Percentiles rank a stretch among this genome's conserved stretches.
Conservation (phyloP, 768 basidiomycete genomes). For the Roridomyces roridus region DNA sequence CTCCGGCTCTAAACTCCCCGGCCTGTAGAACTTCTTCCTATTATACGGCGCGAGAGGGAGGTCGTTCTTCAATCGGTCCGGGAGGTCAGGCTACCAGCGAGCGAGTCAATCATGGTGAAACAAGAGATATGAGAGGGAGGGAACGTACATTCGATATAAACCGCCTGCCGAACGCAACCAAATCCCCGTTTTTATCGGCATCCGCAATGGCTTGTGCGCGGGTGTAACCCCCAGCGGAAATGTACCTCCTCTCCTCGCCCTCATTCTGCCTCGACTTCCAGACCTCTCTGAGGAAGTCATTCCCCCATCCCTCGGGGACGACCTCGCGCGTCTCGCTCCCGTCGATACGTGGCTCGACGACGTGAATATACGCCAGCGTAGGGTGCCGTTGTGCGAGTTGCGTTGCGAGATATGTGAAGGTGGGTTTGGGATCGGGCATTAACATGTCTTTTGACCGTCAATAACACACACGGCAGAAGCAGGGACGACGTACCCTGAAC, state of each 20-base stretch:
- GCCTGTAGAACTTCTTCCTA: slow-evolving; percentile 12
- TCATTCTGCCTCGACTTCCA: neutral
- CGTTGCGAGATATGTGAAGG: slow-evolving; percentile 56
- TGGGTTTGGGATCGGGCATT: slow-evolving; percentile 60
- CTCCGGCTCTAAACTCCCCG: slow-evolving; percentile 5
- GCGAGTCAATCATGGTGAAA: neutral
- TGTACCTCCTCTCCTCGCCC: neutral
- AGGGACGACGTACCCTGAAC: slow-evolving; percentile 41
- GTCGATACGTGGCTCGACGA: slow-evolving; percentile 45
- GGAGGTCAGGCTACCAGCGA: slow-evolving; percentile 22
- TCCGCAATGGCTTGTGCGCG: slow-evolving; percentile 32
- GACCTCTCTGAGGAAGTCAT: slow-evolving; percentile 5
- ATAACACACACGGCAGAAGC: slow-evolving; percentile 20
- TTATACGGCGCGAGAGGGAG: slow-evolving; percentile 14
- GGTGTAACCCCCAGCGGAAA: slow-evolving; percentile 33
- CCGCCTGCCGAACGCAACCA: slow-evolving; percentile 26
- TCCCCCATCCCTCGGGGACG: slow-evolving; percentile 14
- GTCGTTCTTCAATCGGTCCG: slow-evolving; percentile 11
- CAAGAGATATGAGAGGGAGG: neutral
- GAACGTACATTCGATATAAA: slow-evolving; percentile 19
- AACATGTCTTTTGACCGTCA: slow-evolving; percentile 46
- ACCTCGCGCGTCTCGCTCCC: slow-evolving; percentile 23
- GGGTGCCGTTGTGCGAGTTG: slow-evolving; percentile 49
- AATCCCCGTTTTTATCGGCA: slow-evolving; percentile 27
- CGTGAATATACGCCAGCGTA: slow-evolving; percentile 57